Evolutionary conservation across 2,329 filamentous ascomycete genomes (phyloP), one percentile per base, ranked within the genome.

Genomic region (Ophioceras dolichostomum): DNA sequence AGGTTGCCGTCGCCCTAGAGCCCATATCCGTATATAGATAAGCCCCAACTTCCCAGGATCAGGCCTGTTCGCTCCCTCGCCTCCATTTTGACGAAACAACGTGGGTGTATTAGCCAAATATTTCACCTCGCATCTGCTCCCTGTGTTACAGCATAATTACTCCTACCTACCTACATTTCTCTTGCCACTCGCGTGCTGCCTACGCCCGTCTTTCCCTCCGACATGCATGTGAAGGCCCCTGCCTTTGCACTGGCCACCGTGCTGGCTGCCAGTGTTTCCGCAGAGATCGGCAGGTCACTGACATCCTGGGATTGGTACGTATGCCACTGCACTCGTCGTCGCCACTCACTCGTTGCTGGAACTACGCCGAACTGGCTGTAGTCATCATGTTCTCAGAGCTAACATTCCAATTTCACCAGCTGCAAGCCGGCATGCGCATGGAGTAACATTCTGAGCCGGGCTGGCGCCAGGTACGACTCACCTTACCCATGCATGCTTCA

Each of bases 381-480:
- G n/a, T n/a, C n/a, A n/a, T n/a, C n/a, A n/a, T n/a, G n/a, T n/a
- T n/a, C n/a, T n/a, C n/a, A n/a, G n/a, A n/a, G n/a, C n/a, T n/a
- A n/a, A n/a, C n/a, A n/a, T n/a, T n/a, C n/a, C n/a, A n/a, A n/a
- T n/a, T n/a, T 14, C 6, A 21, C 20, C 34, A 44, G 45, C 32
- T 47, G 45, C 33, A 47, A 47, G 27, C 45, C 45, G 10, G 45
- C 45, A 7, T 47, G 45, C 33, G 42, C 41, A n/a, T 47, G 45
- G 45, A 33, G 27, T 4, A 36, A 21, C n/a, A 40, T 26, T 18
- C 40, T 45, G 10, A 30, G 26, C 5, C 39, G 41, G 12, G 32
- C 39, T n/a, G 34, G 32, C 13, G 43, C 43, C 26, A 40, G 32
- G 39, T 46, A 35, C 16, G 40, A 36, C 17, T 20, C 17, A 17